These are phyloP conservation scores for Cladophialophora chaetospira DNA, from an alignment of 2,329 filamentous ascomycete species.

Conservation along the genomic window DNA sequence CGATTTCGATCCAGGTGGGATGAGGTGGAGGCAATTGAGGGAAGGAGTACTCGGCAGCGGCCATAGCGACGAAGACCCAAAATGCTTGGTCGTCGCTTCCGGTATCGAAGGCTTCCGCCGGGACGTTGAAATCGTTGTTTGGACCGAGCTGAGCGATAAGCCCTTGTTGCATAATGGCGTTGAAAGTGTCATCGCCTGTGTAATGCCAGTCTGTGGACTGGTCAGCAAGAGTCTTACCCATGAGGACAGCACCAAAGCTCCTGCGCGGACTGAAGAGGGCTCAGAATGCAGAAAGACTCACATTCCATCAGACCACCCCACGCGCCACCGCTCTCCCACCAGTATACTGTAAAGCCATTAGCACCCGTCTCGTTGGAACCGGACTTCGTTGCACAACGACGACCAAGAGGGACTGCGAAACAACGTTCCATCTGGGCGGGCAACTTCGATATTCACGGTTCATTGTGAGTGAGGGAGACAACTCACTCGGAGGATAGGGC, in stretches of 20 bases:
- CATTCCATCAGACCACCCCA: constrained; percentile 71
- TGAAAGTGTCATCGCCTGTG: constrained; percentile 64
- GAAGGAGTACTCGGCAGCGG: constrained; percentile 66
- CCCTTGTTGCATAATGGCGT: constrained; percentile 60
- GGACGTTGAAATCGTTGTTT: constrained; percentile 62
- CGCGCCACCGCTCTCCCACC: constrained; percentile 65
- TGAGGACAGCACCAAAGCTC: no score
- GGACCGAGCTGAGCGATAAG: constrained; percentile 63
- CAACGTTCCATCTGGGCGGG: no score
- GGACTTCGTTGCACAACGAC: constrained; percentile 62
- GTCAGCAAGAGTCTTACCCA: no score
- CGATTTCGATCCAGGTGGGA: constrained; percentile 53
- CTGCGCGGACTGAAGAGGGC: no score
- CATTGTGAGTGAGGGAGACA: no score
- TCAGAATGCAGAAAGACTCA: no score
- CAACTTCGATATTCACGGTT: no score
- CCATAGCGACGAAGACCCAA: constrained; percentile 69
- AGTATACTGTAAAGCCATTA: no score
- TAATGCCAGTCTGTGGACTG: constrained; percentile 69
- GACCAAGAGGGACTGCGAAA: no score
- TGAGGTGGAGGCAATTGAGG: constrained; percentile 54
- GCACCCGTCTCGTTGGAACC: no score
- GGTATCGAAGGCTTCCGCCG: constrained; percentile 37
- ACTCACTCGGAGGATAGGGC: constrained; percentile 68
- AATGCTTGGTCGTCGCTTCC: constrained; percentile 72